Conservation (phyloP, 2,329 filamentous ascomycete species). For the Didymella pinodella region DNA sequence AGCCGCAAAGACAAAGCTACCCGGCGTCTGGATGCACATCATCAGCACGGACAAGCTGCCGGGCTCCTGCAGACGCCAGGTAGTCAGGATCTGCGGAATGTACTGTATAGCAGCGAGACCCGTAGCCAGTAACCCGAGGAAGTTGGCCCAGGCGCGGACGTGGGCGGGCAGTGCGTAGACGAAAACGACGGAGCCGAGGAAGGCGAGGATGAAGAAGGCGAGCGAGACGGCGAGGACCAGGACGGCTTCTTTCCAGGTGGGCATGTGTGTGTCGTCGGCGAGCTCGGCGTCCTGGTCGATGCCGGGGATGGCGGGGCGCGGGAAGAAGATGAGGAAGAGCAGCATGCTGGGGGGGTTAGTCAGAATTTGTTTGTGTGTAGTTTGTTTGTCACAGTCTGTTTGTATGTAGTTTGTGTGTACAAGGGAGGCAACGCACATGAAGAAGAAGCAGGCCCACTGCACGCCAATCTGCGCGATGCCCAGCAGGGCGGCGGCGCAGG, state of each 20-base stretch:
- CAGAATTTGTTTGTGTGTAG: too few relatives aligned
- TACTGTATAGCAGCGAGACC: constrained; percentile 87
- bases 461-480: constrained; percentile 90
- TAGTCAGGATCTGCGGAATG: constrained; percentile 93
- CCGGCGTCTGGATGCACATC: constrained; percentile 98
- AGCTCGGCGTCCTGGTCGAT: constrained; percentile 38
- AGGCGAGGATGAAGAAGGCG: constrained; percentile 75
- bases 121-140: constrained; percentile 81
- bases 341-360: constrained; percentile 69
- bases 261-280: constrained; percentile 38
- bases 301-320: constrained; percentile 47
- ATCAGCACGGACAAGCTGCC: constrained; percentile 94
- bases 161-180: constrained; percentile 70
- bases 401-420: background rate
- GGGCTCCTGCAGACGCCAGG: constrained; percentile 82
- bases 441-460: constrained; percentile 90
- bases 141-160: constrained; percentile 82
- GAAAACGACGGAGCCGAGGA: constrained; percentile 69
- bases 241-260: constrained; percentile 79
- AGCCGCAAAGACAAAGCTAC: constrained; percentile 86
- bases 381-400: too few relatives aligned
- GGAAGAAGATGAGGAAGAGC: constrained; percentile 93
- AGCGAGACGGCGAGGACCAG: constrained; percentile 76
- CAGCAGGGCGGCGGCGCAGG: constrained; percentile 84
- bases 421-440: constrained; percentile 69